A percentile compares a stretch with the other conserved stretches of the same genome.
phyloP scores from a whole-genome alignment of 2,329 filamentous ascomycete species.

The Penicillium fuscoglaucum region DNA sequence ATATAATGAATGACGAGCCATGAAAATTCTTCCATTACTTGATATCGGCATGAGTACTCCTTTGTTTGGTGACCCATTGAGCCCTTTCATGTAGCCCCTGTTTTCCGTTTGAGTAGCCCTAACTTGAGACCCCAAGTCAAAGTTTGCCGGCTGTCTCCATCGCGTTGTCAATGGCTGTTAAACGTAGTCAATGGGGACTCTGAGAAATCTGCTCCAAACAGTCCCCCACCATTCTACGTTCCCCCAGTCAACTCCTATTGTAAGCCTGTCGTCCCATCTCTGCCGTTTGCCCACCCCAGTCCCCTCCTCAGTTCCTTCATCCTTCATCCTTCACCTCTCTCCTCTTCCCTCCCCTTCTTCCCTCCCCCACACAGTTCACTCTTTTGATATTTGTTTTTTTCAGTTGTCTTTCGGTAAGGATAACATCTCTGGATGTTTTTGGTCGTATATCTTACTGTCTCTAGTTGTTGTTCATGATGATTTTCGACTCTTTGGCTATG shows the following conservation, averaged over 20 bases:
- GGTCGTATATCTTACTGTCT: neutral
- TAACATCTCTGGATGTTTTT: neutral
- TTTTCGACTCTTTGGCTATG: neutral
- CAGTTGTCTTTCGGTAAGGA: neutral
- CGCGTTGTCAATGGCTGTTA: neutral
- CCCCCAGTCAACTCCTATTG: no score
- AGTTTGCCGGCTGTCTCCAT: slow-evolving; percentile 4
- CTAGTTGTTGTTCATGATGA: neutral
- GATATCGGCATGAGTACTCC: neutral
- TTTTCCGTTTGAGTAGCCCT: slow-evolving; percentile 7
- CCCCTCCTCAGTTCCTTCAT: neutral
- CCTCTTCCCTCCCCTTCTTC: neutral
- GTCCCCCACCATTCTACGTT: no score
- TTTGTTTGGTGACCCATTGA: neutral
- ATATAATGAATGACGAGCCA: slow-evolving; percentile 5
- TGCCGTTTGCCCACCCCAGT: neutral
- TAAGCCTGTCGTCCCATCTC: neutral
- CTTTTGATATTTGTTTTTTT: neutral
- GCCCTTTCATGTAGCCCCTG: neutral
- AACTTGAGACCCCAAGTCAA: neutral
- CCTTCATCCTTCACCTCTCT: neutral
- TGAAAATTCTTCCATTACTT: neutral
- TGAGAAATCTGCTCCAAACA: neutral
- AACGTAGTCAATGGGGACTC: neutral
- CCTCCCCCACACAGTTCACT: neutral